These are phyloP conservation scores for Talaromyces atroroseus DNA, from an alignment of 2,329 filamentous ascomycete genomes.

Conservation along the genomic window DNA sequence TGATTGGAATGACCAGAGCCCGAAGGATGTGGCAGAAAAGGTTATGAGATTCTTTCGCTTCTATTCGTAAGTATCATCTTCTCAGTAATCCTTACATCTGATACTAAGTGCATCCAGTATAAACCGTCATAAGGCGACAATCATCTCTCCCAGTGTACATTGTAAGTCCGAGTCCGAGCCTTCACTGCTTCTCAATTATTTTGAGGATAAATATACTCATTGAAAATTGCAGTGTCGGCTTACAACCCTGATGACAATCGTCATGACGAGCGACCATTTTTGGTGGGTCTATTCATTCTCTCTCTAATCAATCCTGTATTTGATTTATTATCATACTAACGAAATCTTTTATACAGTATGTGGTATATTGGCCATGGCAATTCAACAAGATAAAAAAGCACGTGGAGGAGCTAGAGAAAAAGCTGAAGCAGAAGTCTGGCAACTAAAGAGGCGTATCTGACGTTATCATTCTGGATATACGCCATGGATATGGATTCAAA, in stretches of 20 bases:
- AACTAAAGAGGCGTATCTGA: not conserved
- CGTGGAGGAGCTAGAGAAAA: not conserved
- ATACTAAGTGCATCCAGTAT: not conserved
- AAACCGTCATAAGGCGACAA: not conserved
- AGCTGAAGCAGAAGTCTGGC: not conserved
- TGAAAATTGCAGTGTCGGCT: not conserved
- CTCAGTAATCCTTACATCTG: not conserved
- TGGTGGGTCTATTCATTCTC: not conserved
- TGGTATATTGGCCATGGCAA: not conserved
- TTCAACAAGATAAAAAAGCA: not conserved
- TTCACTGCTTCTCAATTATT: not conserved
- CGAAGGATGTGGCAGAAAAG: not conserved
- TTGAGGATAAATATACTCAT: not conserved
- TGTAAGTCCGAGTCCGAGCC: not conserved
- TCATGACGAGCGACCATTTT: not conserved
- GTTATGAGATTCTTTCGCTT: not conserved
- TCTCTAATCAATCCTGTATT: not conserved
- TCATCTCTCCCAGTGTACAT: not conserved
- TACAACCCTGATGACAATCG: not conserved
- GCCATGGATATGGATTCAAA: not conserved
- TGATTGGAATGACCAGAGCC: conserved; percentile 33
- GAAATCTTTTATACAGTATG: not conserved
- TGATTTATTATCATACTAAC: not conserved
- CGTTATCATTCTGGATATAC: not conserved
- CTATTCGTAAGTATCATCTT: not conserved